Evolutionary conservation across 2,329 filamentous ascomycete genomes (phyloP).

Genomic region (Sporothrix dimorphospora): DNA sequence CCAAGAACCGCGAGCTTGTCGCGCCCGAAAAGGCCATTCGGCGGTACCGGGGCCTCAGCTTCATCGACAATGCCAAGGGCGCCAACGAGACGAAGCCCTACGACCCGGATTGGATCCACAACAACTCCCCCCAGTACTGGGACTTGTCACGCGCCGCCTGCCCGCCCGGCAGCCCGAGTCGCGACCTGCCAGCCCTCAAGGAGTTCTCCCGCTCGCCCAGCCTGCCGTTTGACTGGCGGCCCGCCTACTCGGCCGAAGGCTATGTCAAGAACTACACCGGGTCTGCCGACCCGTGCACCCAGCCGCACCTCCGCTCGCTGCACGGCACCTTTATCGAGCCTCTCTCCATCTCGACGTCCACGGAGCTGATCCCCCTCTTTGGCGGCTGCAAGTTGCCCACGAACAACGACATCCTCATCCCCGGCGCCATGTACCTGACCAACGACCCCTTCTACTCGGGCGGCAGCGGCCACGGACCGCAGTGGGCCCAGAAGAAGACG

Average conservation of each 20-base stretch:
- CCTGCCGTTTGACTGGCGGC: conserved; percentile 34
- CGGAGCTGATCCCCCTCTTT: conserved; percentile 60
- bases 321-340: conserved; percentile 61
- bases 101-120: conserved; percentile 53
- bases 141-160: conserved; percentile 60
- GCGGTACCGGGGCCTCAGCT: conserved; percentile 46
- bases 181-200: conserved; percentile 44
- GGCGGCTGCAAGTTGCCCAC: conserved; percentile 61
- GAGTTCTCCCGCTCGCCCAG: conserved; percentile 40
- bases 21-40: conserved; percentile 50
- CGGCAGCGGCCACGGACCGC: conserved; percentile 55
- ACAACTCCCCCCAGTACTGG: conserved; percentile 58
- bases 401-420: conserved; percentile 65
- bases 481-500: conserved; percentile 61
- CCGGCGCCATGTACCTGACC: conserved; percentile 65
- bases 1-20: conserved; percentile 47
- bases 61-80: conserved; percentile 40
- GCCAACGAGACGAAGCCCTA: conserved; percentile 40
- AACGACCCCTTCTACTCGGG: conserved; percentile 63
- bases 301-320: conserved; percentile 49
- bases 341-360: conserved; percentile 52
- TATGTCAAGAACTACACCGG: conserved; percentile 61
- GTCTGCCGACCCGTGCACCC: conserved; percentile 58
- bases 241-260: conserved; percentile 45
- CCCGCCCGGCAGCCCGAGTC: conserved; percentile 56